Evolutionary conservation across 208 protist species (phyloP).

Genomic region (Trichomonas gallinae): DNA sequence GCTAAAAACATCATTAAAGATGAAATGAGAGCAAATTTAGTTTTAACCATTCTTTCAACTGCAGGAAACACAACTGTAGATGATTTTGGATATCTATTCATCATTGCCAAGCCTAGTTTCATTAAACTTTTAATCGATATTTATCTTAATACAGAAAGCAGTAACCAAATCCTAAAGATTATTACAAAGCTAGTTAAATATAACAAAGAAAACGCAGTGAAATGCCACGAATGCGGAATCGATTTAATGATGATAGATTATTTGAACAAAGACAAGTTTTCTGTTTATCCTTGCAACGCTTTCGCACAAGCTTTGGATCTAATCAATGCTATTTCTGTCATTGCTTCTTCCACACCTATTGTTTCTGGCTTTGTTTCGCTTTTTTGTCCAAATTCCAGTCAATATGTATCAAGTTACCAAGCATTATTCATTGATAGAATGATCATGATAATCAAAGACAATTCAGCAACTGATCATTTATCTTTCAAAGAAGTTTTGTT

Average conservation of each 20-base stretch:
- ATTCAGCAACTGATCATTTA: background rate
- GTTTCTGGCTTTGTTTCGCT: background rate
- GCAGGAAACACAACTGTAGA: background rate
- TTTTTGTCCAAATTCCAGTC: background rate
- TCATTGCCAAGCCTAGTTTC: background rate
- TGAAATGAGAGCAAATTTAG: background rate
- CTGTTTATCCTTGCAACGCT: background rate
- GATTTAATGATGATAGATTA: background rate
- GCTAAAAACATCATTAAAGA: background rate
- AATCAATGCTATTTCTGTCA: background rate
- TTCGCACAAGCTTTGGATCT: background rate
- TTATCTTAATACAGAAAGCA: background rate
- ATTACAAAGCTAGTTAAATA: background rate
- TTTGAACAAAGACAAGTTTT: background rate
- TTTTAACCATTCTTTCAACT: background rate
- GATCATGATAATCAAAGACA: background rate
- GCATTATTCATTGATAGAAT: background rate
- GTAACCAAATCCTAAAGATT: background rate
- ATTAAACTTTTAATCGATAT: background rate
- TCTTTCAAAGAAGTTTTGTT: background rate
- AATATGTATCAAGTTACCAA: background rate
- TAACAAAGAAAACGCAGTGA: background rate
- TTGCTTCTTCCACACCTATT: background rate
- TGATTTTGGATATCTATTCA: background rate
- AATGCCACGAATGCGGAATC: background rate